phyloP scores from a whole-genome alignment of 106 monocot genomes.

The Alisma plantagoaquatica region DNA sequence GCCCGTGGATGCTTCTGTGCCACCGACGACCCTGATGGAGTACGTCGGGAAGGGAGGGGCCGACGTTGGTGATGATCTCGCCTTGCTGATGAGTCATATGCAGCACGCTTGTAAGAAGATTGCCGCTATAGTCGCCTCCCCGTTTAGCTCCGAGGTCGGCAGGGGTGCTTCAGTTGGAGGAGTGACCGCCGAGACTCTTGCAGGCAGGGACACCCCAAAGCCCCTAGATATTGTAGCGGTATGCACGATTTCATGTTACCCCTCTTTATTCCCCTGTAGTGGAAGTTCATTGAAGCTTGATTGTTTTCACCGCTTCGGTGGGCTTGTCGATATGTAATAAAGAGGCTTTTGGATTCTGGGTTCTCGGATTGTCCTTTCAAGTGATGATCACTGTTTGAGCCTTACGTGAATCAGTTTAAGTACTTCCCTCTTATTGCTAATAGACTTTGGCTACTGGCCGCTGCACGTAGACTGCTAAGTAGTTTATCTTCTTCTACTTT shows the following conservation, averaged over 20 bases:
- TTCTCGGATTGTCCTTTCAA: not conserved
- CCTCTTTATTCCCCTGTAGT: not conserved
- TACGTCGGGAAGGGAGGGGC: constrained; percentile 31
- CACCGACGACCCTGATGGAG: constrained; percentile 61
- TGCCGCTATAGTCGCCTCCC: constrained; percentile 73
- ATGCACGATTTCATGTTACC: not conserved
- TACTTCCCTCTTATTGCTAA: not conserved
- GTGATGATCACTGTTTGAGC: not conserved
- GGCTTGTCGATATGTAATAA: not conserved
- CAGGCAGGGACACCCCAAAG: constrained; percentile 76
- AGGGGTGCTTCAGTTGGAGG: not conserved
- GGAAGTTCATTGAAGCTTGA: too few relatives aligned
- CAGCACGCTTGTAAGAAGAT: constrained; percentile 91
- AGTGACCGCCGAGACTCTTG: not conserved
- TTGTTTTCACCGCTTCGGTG: not conserved
- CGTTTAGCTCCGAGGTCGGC: constrained; percentile 32
- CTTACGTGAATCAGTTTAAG: not conserved
- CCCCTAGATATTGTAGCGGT: constrained; percentile 92
- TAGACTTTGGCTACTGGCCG: too few relatives aligned
- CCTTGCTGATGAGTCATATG: constrained; percentile 49
- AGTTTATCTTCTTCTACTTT: too few relatives aligned
- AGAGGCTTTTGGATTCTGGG: not conserved
- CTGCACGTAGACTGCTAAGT: too few relatives aligned
- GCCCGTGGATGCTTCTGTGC: too few relatives aligned
- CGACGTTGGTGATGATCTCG: constrained; percentile 53